Evolutionary conservation across 306 rosid genomes (phyloP).

Genomic region (Vigna unguiculata): DNA sequence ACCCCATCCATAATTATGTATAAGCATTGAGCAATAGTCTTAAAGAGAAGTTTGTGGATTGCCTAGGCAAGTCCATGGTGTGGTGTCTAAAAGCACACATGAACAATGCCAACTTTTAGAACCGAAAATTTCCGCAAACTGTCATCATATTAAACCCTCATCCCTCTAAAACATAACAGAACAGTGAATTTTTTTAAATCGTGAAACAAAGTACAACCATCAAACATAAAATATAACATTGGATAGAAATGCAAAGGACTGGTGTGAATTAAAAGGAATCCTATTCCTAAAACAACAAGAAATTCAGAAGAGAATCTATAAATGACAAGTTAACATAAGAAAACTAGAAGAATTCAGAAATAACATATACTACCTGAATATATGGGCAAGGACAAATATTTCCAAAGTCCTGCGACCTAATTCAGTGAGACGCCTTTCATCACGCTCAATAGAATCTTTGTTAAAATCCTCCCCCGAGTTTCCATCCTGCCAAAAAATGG

Average conservation of each 20-base stretch:
- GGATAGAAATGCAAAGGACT: slow-evolving; percentile 3
- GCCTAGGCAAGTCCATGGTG: neutral
- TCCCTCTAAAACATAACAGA: slow-evolving; percentile 8
- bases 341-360: slow-evolving; percentile 28
- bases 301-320: neutral
- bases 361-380: slow-evolving; percentile 70
- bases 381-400: slow-evolving; percentile 96
- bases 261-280: neutral
- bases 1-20: neutral
- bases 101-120: neutral
- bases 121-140: slow-evolving; percentile 6
- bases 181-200: neutral
- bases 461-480: slow-evolving; percentile 94
- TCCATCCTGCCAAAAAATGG: slow-evolving; percentile 73
- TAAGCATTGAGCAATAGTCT: neutral
- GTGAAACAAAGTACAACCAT: neutral
- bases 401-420: slow-evolving; percentile 97
- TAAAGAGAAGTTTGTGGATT: neutral
- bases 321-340: slow-evolving; percentile 29
- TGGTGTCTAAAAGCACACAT: slow-evolving; percentile 11
- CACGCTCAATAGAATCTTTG: slow-evolving; percentile 97
- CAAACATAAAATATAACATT: slow-evolving; percentile 6
- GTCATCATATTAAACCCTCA: slow-evolving; percentile 21
- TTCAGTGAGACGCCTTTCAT: slow-evolving; percentile 97
- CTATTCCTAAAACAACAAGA: slow-evolving; percentile 20